Evolutionary conservation across 1,284 basidiomycete species (phyloP), one percentile per base, ranked within the genome.

Genomic region (Cryptococcus jaspeensis): DNA sequence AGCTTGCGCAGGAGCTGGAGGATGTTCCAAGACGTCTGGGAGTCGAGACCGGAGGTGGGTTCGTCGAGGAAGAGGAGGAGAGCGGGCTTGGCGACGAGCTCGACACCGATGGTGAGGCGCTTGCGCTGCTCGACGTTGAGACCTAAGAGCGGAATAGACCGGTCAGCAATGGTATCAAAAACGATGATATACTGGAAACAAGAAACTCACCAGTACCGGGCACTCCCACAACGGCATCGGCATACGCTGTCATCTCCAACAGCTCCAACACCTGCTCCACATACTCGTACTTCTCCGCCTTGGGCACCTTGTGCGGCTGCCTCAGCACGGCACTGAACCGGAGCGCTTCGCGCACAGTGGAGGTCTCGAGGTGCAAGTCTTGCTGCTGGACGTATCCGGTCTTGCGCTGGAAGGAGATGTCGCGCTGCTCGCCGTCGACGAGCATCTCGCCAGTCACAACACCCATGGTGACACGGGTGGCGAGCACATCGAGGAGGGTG

Each of bases 11-110:
- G 80, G 70, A 94, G 87, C 1, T 83, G 80, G 50, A 91, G 81
- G 65, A 95, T 91, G 15, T 87, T 87, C 87, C 88, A 93, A 0
- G 92, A 90, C 49, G 86, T 88, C 71, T 93, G 90, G 2, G 89
- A 91, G 72, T 94, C 92, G 28, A 95, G 80, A 44, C 92, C 91
- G 12, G 88, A 90, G 0, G 78, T 78, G 12, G 79, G 79, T 57
- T 92, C 88, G 64, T 92, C 89, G 56, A 90, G 80, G 82, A 92
- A 92, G 23, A 93, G 81, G 0, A 93, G 80, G 3, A 91, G 79
- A 67, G 82, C 85, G 0, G 89, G 88, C 84, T 78, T 75, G 50
- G 74, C 70, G 39, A 73, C 79, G 23, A 79, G 66, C 70, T 92
- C 90, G 37, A 92, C 89, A 47, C 84, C 89, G 56, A 92, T 92